Conservation (phyloP, 768 basidiomycete genomes). For the Naganishia antarctica region DNA sequence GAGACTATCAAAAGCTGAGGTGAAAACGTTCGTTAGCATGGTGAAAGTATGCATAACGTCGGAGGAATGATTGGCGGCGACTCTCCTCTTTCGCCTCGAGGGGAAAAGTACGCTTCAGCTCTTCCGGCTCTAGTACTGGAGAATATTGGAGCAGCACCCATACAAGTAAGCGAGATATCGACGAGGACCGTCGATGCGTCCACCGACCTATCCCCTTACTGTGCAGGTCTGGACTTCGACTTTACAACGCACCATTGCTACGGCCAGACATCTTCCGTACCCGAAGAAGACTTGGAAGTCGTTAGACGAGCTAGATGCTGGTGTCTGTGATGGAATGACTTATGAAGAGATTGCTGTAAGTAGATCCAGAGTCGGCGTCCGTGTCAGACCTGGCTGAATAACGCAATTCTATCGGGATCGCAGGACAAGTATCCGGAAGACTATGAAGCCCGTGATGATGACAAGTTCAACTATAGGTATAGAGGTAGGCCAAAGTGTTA, state of each 20-base stretch:
- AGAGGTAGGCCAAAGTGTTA: slow-evolving; percentile 53
- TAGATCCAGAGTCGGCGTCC: not conserved
- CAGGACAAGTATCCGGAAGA: slow-evolving; percentile 93
- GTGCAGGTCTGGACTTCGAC: slow-evolving; percentile 99
- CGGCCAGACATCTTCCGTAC: slow-evolving; percentile 73
- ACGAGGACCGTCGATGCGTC: too few relatives aligned
- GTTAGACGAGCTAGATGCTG: slow-evolving; percentile 94
- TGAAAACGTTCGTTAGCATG: slow-evolving; percentile 61
- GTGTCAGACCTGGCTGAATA: not conserved
- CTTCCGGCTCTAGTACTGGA: slow-evolving; percentile 81
- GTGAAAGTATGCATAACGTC: slow-evolving; percentile 94
- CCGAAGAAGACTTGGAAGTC: slow-evolving; percentile 97
- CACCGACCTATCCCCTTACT: too few relatives aligned
- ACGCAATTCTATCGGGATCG: not conserved
- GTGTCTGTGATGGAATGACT: slow-evolving; percentile 99
- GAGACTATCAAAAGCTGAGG: not conserved
- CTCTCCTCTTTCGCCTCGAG: slow-evolving; percentile 74
- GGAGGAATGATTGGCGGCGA: slow-evolving; percentile 98
- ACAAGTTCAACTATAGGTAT: slow-evolving; percentile 99
- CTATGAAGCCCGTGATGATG: slow-evolving; percentile 94
- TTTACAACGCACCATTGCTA: slow-evolving; percentile 84
- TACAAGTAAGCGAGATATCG: slow-evolving; percentile 71
- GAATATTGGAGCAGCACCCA: slow-evolving; percentile 78
- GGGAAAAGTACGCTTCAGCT: slow-evolving; percentile 76
- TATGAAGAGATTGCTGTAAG: slow-evolving; percentile 94